phyloP scores from a whole-genome alignment of 2,329 filamentous ascomycete species.

The Stachybotrys chartarum region DNA sequence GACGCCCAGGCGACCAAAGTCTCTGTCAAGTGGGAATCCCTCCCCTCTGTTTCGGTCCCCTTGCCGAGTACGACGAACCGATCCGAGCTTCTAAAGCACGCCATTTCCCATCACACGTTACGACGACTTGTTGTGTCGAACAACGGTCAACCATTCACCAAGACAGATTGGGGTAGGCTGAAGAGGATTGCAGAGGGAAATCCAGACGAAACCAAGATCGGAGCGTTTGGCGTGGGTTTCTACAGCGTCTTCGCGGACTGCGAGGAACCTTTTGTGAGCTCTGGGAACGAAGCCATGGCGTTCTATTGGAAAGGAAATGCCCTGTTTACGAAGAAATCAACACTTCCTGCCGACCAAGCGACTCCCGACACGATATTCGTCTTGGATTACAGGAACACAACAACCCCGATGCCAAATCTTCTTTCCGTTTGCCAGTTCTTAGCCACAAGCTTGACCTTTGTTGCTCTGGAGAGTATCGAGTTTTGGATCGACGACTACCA shows the following conservation, averaged over 20 bases:
- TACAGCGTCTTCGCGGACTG: constrained; percentile 98
- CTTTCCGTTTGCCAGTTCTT: constrained; percentile 86
- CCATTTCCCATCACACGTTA: constrained; percentile 76
- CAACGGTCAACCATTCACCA: constrained; percentile 78
- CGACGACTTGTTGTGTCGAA: constrained; percentile 87
- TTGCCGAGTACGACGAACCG: constrained; percentile 57
- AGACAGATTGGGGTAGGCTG: constrained; percentile 86
- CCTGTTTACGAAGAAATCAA: constrained; percentile 82
- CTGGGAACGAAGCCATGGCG: constrained; percentile 87
- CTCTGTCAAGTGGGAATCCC: constrained; percentile 84
- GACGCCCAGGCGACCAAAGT: constrained; percentile 90
- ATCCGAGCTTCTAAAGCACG: constrained; percentile 73
- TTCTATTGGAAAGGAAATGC: constrained; percentile 99
- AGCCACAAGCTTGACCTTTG: constrained; percentile 91
- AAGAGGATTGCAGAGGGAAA: constrained; percentile 99
- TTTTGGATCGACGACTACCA: constrained; percentile 86
- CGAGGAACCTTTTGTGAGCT: constrained; percentile 94
- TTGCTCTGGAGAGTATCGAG: constrained; percentile 79
- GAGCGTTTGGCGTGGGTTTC: constrained; percentile 96
- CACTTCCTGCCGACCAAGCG: constrained; percentile 59
- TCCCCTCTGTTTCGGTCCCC: constrained; percentile 73
- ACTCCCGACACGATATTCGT: constrained; percentile 82
- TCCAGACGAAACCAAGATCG: constrained; percentile 97
- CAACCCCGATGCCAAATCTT: constrained; percentile 78
- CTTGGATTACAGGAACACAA: constrained; percentile 84